phyloP scores from a whole-genome alignment of 2,329 filamentous ascomycete species.

The Trichoderma harzianum region DNA sequence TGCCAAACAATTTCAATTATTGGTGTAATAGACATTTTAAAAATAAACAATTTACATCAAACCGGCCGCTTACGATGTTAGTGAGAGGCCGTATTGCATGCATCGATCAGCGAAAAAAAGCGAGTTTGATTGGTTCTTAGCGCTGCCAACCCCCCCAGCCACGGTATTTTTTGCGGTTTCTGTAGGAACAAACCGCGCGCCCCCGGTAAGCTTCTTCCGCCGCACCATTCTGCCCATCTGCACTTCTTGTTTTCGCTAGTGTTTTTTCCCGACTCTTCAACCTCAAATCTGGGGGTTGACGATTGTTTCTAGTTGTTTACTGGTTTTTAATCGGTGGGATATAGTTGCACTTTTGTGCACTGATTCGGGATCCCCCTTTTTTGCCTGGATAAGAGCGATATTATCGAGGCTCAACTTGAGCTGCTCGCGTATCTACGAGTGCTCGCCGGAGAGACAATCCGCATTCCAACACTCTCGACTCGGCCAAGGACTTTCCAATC shows the following conservation, averaged over 20 bases:
- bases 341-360: not conserved
- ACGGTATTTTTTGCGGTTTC: conserved; percentile 25
- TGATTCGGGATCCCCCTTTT: conserved; percentile 8
- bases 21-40: not conserved
- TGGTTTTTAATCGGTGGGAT: not conserved
- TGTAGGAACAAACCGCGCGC: conserved; percentile 24
- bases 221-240: conserved; percentile 16
- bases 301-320: not conserved
- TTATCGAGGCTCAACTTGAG: not conserved
- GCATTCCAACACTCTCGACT: conserved; percentile 24
- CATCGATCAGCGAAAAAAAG: not conserved
- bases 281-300: not conserved
- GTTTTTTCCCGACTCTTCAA: not conserved
- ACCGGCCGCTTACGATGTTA: not conserved
- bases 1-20: not conserved
- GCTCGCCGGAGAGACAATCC: conserved; percentile 15
- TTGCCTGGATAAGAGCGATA: conserved; percentile 25
- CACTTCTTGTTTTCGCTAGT: conserved; percentile 18
- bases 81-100: not conserved
- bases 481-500: no score
- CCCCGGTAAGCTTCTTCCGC: not conserved
- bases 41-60: not conserved
- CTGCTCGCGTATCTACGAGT: not conserved
- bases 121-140: not conserved
- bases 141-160: conserved; percentile 22